Evolutionary conservation across 129 eudicot genomes (phyloP).

Genomic region (Apium graveolens): DNA sequence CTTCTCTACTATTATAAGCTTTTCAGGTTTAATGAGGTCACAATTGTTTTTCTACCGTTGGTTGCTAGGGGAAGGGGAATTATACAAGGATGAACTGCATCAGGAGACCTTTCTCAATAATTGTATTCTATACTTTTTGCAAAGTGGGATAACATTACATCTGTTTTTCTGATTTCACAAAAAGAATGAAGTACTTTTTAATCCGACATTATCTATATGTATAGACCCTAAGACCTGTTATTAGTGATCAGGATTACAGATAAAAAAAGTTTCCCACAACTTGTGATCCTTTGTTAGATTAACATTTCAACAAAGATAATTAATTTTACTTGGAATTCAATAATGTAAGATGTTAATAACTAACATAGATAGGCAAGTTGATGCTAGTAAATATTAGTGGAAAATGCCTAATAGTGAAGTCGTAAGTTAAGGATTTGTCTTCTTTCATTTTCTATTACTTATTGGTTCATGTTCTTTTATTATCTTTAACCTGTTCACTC

Average conservation of each 20-base stretch:
- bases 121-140: not conserved
- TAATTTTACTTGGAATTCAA: not conserved
- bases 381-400: not conserved
- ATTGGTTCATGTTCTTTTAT: not conserved
- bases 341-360: not conserved
- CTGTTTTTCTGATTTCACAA: not conserved
- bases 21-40: not conserved
- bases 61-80: not conserved
- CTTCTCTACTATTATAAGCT: not conserved
- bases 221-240: not conserved
- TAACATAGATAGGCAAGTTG: not conserved
- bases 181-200: not conserved
- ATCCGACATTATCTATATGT: not conserved
- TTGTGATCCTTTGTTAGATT: not conserved
- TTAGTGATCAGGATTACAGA: not conserved
- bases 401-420: not conserved
- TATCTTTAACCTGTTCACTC: not conserved
- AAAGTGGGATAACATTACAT: not conserved
- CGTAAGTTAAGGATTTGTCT: not conserved
- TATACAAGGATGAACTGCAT: not conserved
- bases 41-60: not conserved
- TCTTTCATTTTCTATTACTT: not conserved
- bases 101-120: not conserved
- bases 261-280: not conserved
- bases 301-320: not conserved